These are phyloP conservation scores for Trametes versicolor DNA, from an alignment of 1,284 basidiomycete species.

Conservation along the genomic window DNA sequence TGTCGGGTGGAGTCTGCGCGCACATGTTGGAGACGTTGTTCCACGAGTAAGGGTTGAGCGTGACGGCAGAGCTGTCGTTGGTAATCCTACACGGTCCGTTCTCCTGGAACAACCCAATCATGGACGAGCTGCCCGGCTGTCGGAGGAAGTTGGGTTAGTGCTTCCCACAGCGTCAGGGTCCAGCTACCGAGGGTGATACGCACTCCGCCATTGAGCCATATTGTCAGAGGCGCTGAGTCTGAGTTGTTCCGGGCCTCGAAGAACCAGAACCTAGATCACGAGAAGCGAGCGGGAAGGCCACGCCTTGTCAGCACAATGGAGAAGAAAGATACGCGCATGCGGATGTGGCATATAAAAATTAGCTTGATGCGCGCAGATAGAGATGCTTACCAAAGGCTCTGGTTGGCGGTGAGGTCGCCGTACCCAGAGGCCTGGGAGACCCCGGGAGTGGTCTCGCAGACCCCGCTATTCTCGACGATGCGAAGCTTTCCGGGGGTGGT, in stretches of 20 bases:
- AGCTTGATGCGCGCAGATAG: slow-evolving; percentile 6
- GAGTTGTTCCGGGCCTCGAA: slow-evolving; percentile 69
- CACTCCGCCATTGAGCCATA: slow-evolving; percentile 76
- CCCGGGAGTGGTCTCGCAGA: slow-evolving; percentile 66
- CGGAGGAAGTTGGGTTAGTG: slow-evolving; percentile 9
- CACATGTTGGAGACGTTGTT: slow-evolving; percentile 69
- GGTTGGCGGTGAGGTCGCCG: slow-evolving; percentile 59
- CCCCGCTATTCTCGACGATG: slow-evolving; percentile 61
- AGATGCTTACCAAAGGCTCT: slow-evolving; percentile 62
- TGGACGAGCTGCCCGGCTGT: slow-evolving; percentile 71
- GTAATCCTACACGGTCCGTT: slow-evolving; percentile 70
- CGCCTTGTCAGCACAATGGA: slow-evolving; percentile 3
- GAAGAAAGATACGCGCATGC: not conserved
- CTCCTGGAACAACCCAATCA: slow-evolving; percentile 76
- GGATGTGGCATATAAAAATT: not conserved
- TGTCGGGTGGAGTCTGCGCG: slow-evolving; percentile 22
- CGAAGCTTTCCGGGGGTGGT: slow-evolving; percentile 59
- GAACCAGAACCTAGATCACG: slow-evolving; percentile 67
- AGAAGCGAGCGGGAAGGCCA: slow-evolving; percentile 6
- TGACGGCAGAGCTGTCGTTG: slow-evolving; percentile 61
- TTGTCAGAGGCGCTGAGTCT: slow-evolving; percentile 63
- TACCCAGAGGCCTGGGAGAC: slow-evolving; percentile 71
- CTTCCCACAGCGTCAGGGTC: slow-evolving; percentile 2
- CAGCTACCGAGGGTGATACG: slow-evolving; percentile 33
- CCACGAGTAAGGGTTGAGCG: slow-evolving; percentile 70